Base-by-base conservation (phyloP, 2,329 filamentous ascomycete species). In the Madurella mycetomatis region DNA sequence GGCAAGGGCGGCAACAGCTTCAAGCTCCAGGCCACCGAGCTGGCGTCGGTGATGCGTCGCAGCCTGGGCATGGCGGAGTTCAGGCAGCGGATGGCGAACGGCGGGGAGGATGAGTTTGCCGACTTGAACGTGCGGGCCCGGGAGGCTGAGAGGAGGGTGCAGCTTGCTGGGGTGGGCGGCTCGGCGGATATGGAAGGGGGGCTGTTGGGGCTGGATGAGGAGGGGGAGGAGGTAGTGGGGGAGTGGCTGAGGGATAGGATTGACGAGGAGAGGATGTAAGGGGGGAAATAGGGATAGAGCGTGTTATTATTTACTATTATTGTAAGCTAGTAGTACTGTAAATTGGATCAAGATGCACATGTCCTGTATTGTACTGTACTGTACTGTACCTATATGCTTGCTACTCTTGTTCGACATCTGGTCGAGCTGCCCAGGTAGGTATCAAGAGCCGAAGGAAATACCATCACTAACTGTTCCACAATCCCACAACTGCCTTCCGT, bases 151-250 rank as follows among this genome's bases (percentile, higher is more conserved):
- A 42, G 51, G 41, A 12, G 75, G 47, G 69, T 82, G 8, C 69
- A 69, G 48, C 55, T 73, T 2, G 48, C 64, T 5, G 70, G 74
- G 9, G 69, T 69, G 31, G 63, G 55, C 4, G 53, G 55, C 1
- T 54, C 37, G 19, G 55, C 30, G 25, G 53, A 58, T 45, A 49
- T 31, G 25, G 41, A 12, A 19, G 43, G 34, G 17, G 44, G 58
- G 56, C 55, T 49, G 32, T 49, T 60, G 37, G 59, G 60, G 18
- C 45, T 67, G 18, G 60, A 55, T 16, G 59, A 50, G 65, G 76
- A 83, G 60, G 85, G 83, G 0, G 85, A 86, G 66, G 84, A 84
- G 69, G 78, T 90, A 72, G 87, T 83, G 0, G 80, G 90, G 16
- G 78, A 84, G 67, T 78, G 84, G 60, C 80, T 92, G 48, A 82